phyloP scores from a whole-genome alignment of 495 filamentous ascomycete genomes.

The Lasiosphaeria ovina region DNA sequence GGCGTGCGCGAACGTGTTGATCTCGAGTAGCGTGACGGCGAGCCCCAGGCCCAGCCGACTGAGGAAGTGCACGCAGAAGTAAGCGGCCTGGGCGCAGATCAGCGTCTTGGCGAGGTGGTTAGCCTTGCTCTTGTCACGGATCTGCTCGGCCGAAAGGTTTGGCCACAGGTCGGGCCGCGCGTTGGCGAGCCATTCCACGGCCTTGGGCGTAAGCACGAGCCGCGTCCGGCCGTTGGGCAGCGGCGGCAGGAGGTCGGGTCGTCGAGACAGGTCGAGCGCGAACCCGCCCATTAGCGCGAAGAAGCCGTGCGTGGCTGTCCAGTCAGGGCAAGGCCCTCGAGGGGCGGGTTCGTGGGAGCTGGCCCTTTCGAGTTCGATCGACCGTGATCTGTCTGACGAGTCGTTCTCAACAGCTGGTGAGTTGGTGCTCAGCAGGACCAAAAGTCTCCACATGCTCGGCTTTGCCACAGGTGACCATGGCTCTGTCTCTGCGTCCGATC shows the following conservation, averaged over 20 bases:
- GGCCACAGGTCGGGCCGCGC: slow-evolving; percentile 6
- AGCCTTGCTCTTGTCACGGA: slow-evolving; percentile 19
- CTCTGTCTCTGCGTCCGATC: neutral
- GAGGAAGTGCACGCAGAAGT: slow-evolving; percentile 11
- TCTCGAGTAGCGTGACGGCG: slow-evolving; percentile 13
- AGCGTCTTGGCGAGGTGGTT: slow-evolving; percentile 9
- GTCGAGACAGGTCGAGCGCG: neutral
- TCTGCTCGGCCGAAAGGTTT: slow-evolving; percentile 7
- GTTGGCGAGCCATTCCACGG: neutral
- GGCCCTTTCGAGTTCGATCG: slow-evolving; percentile 1
- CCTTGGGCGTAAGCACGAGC: neutral
- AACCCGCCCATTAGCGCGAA: slow-evolving; percentile 7
- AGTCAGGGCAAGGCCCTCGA: neutral
- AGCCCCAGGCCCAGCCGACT: slow-evolving; percentile 5
- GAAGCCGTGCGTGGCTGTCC: neutral
- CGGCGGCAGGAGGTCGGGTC: neutral
- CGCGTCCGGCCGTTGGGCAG: neutral
- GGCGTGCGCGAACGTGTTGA: slow-evolving; percentile 18
- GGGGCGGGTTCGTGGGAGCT: neutral
- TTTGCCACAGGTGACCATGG: too few relatives aligned
- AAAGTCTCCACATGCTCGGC: too few relatives aligned
- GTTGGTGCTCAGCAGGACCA: too few relatives aligned
- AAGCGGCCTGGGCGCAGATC: slow-evolving; percentile 8
- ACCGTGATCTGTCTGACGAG: too few relatives aligned
- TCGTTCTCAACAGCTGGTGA: too few relatives aligned